Evolutionary conservation across 108 stramenopile species (phyloP), one percentile per base, ranked within the genome.

Genomic region (Cylindrotheca fusiformis): DNA sequence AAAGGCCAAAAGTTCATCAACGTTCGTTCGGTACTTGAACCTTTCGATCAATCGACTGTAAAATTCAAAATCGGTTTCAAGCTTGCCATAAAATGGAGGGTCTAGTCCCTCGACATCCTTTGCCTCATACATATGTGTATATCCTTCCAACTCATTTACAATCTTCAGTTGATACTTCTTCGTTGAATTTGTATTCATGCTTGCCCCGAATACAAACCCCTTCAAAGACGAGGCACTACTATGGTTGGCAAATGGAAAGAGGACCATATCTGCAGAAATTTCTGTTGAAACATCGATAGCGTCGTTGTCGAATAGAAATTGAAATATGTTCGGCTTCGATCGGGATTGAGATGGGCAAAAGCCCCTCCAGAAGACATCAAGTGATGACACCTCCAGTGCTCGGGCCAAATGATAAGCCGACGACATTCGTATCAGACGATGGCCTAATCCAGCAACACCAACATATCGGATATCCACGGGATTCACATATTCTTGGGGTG

Each of bases 341-440:
- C 36, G 36, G n/a, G n/a, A n/a, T 0, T 33, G 1, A 48, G 51
- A 49, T 18, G 55, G 55, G 31, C 67, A 68, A 49, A 55, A 68
- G 12, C 67, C 67, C 36, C 36, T 41, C 67, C 67, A 68, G 19
- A 68, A 59, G 3, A 46, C 36, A 26, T 55, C 55, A 19, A 68
- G 33, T 0, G 57, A 31, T 21, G 29, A 59, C 20, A 23, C 58
- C 18, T 51, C 30, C 1, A 26, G 31, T 6, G 14, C 14, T 54
- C 49, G 58, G 10, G 67, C 67, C 48, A 68, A 55, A 44, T 59
- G 56, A 41, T 52, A 32, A 12, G 58, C 67, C 48, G 32, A 52
- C 2, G 67, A 68, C 69, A 71, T 63, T n/a, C 69, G 60, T 3
- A 71, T 29, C 32, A 71, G 45, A 2, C 69, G 60, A 63, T 71